A percentile compares a stretch with the other conserved stretches of the same genome.
phyloP scores from a whole-genome alignment of 1,284 basidiomycete genomes.

The Ceratobasidium sp. region DNA sequence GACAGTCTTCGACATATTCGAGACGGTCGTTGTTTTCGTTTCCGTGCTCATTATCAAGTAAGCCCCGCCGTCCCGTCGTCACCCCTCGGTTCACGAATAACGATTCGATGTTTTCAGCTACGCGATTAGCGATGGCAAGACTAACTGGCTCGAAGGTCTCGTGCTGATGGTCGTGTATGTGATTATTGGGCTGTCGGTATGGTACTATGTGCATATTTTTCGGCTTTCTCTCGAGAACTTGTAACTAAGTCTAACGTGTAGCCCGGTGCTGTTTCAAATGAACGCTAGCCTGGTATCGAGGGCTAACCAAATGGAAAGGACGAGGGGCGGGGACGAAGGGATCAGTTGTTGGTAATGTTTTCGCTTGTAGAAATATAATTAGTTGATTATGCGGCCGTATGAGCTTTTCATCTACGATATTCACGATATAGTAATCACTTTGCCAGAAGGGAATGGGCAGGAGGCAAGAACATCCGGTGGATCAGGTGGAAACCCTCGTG shows the following conservation, averaged over 20 bases:
- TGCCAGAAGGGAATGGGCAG: too few relatives aligned
- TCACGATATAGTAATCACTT: too few relatives aligned
- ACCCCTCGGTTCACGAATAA: neutral
- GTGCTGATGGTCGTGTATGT: constrained; percentile 73
- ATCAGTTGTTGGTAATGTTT: neutral
- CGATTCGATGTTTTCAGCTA: constrained; percentile 41
- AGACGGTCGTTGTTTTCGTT: constrained; percentile 65
- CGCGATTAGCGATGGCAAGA: constrained; percentile 49
- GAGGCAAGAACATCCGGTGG: too few relatives aligned
- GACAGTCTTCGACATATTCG: constrained; percentile 72
- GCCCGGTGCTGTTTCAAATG: constrained; percentile 40
- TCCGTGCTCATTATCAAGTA: constrained; percentile 61
- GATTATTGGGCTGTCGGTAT: constrained; percentile 45
- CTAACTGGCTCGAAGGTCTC: constrained; percentile 62
- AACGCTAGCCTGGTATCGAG: neutral
- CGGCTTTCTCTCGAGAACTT: neutral
- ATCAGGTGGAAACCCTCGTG: too few relatives aligned
- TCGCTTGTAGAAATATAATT: neutral
- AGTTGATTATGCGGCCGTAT: neutral
- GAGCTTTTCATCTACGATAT: too few relatives aligned
- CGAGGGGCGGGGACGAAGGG: neutral
- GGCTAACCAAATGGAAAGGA: neutral
- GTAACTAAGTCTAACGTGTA: neutral
- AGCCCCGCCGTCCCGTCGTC: neutral
- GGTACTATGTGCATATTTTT: constrained; percentile 44